Evolutionary conservation across 352 stramenopile species (phyloP).

Genomic region (Pythium rishiriense): DNA sequence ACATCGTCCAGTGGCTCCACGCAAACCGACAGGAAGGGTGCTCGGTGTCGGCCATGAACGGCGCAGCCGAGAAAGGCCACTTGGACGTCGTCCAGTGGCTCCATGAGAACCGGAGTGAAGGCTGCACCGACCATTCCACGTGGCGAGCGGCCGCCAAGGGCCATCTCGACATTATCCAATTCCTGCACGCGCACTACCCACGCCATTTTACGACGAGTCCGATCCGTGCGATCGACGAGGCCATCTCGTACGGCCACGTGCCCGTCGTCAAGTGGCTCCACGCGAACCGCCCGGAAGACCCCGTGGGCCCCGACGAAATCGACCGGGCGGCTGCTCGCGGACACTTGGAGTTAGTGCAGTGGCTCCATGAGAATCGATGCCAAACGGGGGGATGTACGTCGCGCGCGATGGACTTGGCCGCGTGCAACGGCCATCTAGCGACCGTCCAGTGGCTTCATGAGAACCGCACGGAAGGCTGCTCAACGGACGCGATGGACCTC

Average conservation of each 20-base stretch:
- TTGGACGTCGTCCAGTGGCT: slow-evolving; percentile 60
- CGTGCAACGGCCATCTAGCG: slow-evolving; percentile 21
- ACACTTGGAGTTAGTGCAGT: slow-evolving; percentile 31
- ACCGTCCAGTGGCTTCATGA: slow-evolving; percentile 22
- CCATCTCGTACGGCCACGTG: slow-evolving; percentile 42
- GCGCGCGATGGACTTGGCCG: slow-evolving; percentile 24
- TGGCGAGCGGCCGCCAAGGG: slow-evolving; percentile 58
- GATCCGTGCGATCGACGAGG: slow-evolving; percentile 54
- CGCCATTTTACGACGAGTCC: slow-evolving; percentile 42
- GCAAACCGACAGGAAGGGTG: slow-evolving; percentile 38
- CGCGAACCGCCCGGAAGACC: neutral
- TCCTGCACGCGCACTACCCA: slow-evolving; percentile 38
- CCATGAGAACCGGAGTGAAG: slow-evolving; percentile 41
- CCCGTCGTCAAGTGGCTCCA: slow-evolving; percentile 38
- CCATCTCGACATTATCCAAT: slow-evolving; percentile 45
- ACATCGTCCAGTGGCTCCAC: slow-evolving; percentile 53
- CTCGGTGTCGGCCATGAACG: slow-evolving; percentile 49
- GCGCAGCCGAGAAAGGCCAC: slow-evolving; percentile 43
- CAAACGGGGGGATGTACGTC: slow-evolving; percentile 5
- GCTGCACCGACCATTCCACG: slow-evolving; percentile 51
- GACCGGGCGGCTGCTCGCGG: slow-evolving; percentile 27
- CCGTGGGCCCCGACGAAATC: slow-evolving; percentile 19
- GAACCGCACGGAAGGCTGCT: slow-evolving; percentile 23
- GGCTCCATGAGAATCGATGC: slow-evolving; percentile 25
- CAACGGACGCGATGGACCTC: slow-evolving; percentile 29